Base-by-base conservation (phyloP, 345 rosid species). In the Abelmoschus esculentus region DNA sequence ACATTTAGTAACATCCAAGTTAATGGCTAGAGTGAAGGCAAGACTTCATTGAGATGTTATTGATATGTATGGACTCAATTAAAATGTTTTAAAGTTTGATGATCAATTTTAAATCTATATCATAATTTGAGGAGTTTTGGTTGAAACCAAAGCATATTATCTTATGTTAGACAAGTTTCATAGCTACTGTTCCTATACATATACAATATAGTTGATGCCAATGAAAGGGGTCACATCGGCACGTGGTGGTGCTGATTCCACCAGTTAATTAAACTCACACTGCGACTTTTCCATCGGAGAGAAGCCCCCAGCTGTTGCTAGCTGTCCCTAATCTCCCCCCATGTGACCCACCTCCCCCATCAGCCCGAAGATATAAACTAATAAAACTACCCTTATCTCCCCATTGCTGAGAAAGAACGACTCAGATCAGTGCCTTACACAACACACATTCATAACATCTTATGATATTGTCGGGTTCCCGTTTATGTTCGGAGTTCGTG, bases 171-270 rank as follows among this genome's bases (percentile, higher is more conserved):
- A 69, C 9, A 38, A 9, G 61, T 2, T 26, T 10, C 12, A 54
- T 17, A 18, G 61, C 54, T 14, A 68, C 32, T 53, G 71, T 32
- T 13, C 15, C 0, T 56, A 10, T 70, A 18, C 38, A 17, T 32
- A 61, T 38, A 17, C 6, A 29, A 42, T 2, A 22, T 9, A 42
- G 65, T 52, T 63, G 69, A 70, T 36, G 71, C 57, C 26, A 67
- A 59, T 49, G 61, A 73, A 59, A 75, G 78, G 76, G 82, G 83
- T 80, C 80, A 73, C 81, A 76, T 76, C 79, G 70, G 83, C 84
- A 83, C 86, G 84, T 83, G 86, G 83, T 76, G 69, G 73, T 29
- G 71, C 71, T 60, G 86, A 83, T 81, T 77, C 81, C 75, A 75
- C 67, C 54, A 28, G 7, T 63, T 61, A 69, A 75, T 68, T 50